Evolutionary conservation across 768 basidiomycete species (phyloP), one percentile per base, ranked within the genome.

Genomic region (Daedaleopsis sinensis): DNA sequence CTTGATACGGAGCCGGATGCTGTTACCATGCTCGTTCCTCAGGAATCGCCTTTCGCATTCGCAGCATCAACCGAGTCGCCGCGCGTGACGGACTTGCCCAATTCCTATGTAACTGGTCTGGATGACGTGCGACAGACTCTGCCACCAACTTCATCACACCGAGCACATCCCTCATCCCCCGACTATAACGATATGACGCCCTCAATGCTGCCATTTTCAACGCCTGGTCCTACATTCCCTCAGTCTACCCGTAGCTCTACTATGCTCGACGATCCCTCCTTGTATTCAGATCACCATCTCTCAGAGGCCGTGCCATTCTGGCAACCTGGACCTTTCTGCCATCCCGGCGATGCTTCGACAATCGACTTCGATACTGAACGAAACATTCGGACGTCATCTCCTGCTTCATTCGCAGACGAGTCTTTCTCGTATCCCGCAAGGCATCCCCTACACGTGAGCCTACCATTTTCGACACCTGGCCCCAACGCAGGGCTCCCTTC

Each of bases 401-500:
- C 27, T 32, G 7, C 27, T 32, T 32, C 7, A 7, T 32, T 32
- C 27, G 27, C 27, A 7, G 27, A 32, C 27, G 27, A 32, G 7
- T 32, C 27, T 32, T 32, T 3, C 27, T 32, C 27, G 27, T 3
- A 32, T 32, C 3, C 27, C 27, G 7, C 27, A 32, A 32, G 37
- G 42, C n/a, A 39, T 23, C 12, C 6, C 11, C 27, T 23, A 37
- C 16, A 15, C 24, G n/a, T 6, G 13, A 6, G 5, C 37, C 37
- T 62, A 15, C 57, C 68, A 21, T 72, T 68, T 42, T 68, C 68
- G 19, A 65, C 51, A 24, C 70, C 71, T 52, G 71, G 68, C 46
- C 66, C 66, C 35, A 61, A 65, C 32, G 57, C 23, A 38, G 18
- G 12, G 10, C 32, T 19, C 0, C 21, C 36, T 37, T 4, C 18